Base-by-base conservation (phyloP, 768 basidiomycete genomes). In the Suillus placidus region DNA sequence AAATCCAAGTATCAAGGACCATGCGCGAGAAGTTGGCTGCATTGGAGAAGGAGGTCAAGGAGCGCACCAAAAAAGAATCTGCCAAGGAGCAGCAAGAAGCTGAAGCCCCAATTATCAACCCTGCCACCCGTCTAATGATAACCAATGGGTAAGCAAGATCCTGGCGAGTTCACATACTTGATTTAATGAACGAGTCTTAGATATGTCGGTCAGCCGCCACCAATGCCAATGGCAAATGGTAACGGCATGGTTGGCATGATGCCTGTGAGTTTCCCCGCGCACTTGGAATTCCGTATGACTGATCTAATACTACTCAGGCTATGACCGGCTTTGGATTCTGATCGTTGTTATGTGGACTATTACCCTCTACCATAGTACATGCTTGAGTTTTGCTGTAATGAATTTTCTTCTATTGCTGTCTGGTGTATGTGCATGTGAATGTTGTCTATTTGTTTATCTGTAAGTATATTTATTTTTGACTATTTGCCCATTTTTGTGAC, bases 61-160 rank as follows among this genome's bases (percentile, higher is more conserved):
- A 97, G 74, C 86, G 92, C 54, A 86, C 91, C 37, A 90, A 91
- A 80, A 95, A 93, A 79, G 92, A 95, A 42, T 85, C 83, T 34
- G 88, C 90, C 75, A 97, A 97, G 80, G 95, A 97, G 81, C 85
- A 94, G 76, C 88, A 88, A 58, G 95, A 97, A 71, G 87, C 93
- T 14, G 89, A 93, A 64, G 87, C 88, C 61, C 91, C 92, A 6
- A 93, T 97, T 70, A 93, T 97, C 79, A 95, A 94, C 74, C 92
- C 93, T 64, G 92, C 88, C 35, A 82, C 79, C 64, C 81, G 82
- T 58, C 76, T 90, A 34, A 79, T 93, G 71, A 80, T 94, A 63
- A 94, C 93, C 79, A 89, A 84, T 68, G 88, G 83, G 80, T 86
- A 71, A 63, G 76, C 69, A 40, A 14, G 4, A 43, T n/a, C 32